Evolutionary conservation across 345 rosid genomes (phyloP), one percentile per base, ranked within the genome.

Genomic region (Hibiscus trionum): DNA sequence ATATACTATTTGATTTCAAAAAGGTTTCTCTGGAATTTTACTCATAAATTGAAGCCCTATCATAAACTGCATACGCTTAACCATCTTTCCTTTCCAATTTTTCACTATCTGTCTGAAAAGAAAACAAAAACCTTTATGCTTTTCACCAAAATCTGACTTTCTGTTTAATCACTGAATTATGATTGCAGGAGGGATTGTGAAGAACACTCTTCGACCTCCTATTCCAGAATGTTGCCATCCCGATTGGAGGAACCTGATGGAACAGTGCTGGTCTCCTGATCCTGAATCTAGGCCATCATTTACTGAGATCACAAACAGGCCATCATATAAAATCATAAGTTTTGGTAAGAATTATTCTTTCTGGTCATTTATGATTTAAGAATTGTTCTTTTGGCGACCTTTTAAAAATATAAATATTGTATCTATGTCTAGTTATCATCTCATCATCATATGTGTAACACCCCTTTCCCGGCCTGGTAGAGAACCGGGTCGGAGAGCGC

Each of bases 211-310:
- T 64, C 81, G 91, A 70, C 88, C 91, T 52, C 44, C 83, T 3
- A 83, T 87, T 66, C 91, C 91, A 0, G 84, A 82, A 70, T 47
- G 29, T 1, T 89, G 94, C 72, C 77, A 85, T 64, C 80, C 86
- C 0, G 86, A 87, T 4, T 88, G 93, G 90, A 82, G 74, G 70
- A 86, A 69, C 66, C 72, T 83, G 58, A 88, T 88, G 88, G 90
- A 86, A 74, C 76, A 85, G 35, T 88, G 93, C 81, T 88, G 90
- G 90, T 81, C 86, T 53, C 76, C 81, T n/a, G 83, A 83, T 49
- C 88, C 90, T 2, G 88, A 82, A 33, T 71, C 79, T 24, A 82
- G 88, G 35, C 90, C 93, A 24, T 78, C 93, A 19, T 88, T 88
- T 76, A 79, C 88, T 9, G 86, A 80, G 82, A 80, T 88, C 78